These are phyloP conservation scores for Sphenostylis stenocarpa DNA, from an alignment of 306 rosid species.

Conservation along the genomic window DNA sequence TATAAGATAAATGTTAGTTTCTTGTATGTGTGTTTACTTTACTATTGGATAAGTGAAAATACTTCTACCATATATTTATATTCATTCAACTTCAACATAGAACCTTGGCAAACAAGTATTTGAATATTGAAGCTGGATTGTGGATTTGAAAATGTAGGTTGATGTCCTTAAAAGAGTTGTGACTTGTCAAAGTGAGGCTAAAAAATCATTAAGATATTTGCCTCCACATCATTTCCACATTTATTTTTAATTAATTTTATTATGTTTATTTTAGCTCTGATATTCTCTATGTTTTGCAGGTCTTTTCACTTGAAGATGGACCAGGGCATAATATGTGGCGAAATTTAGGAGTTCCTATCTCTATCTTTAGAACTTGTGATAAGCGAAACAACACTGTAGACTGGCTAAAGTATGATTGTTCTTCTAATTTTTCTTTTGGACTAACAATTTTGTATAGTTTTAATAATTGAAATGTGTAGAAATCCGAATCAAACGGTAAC, in stretches of 20 bases:
- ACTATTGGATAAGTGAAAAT: slow-evolving; percentile 15
- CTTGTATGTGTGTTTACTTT: background rate
- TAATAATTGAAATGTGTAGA: slow-evolving; percentile 16
- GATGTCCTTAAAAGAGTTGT: background rate
- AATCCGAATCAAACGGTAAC: background rate
- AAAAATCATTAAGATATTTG: background rate
- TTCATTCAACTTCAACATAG: background rate
- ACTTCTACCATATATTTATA: background rate
- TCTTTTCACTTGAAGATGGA: slow-evolving; percentile 83
- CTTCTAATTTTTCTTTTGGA: slow-evolving; percentile 20
- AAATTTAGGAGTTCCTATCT: slow-evolving; percentile 62
- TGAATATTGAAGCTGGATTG: slow-evolving; percentile 15
- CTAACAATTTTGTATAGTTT: slow-evolving; percentile 5
- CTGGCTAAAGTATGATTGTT: slow-evolving; percentile 78
- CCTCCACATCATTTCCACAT: background rate
- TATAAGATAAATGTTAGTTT: slow-evolving; percentile 4
- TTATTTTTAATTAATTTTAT: background rate
- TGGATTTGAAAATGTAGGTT: background rate
- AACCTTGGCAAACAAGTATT: background rate
- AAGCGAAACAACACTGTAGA: slow-evolving; percentile 55
- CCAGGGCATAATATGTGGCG: slow-evolving; percentile 69
- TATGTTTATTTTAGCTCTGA: slow-evolving; percentile 22
- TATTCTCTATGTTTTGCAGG: slow-evolving; percentile 53
- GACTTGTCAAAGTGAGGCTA: background rate
- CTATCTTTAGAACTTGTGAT: slow-evolving; percentile 58